phyloP scores from a whole-genome alignment of 108 stramenopile genomes.

The Chaetoceros muelleri region DNA sequence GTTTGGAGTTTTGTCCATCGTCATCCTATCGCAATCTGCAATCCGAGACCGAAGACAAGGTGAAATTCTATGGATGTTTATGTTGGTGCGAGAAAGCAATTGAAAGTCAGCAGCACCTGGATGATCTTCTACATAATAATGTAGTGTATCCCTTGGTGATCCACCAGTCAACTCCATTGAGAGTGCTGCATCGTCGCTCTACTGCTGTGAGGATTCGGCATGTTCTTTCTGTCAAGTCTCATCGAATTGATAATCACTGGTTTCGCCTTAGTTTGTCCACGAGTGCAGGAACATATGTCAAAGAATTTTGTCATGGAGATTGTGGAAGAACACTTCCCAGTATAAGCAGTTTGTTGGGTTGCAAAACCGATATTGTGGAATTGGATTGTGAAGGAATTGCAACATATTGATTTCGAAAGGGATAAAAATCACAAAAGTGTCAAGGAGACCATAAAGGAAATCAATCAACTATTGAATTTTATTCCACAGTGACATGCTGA shows the following conservation, averaged over 20 bases:
- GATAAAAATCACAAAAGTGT: too few relatives aligned
- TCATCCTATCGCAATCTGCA: constrained; percentile 44
- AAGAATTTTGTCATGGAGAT: constrained; percentile 86
- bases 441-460: too few relatives aligned
- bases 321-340: constrained; percentile 66
- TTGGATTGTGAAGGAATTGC: constrained; percentile 73
- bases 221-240: constrained; percentile 31
- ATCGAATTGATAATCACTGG: constrained; percentile 56
- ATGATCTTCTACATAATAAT: constrained; percentile 14
- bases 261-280: constrained; percentile 56
- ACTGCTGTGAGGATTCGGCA: constrained; percentile 39
- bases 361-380: constrained; percentile 61
- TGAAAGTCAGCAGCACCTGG: constrained; percentile 7
- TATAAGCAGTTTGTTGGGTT: constrained; percentile 50
- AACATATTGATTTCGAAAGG: too few relatives aligned
- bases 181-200: constrained; percentile 71
- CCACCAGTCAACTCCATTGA: constrained; percentile 63
- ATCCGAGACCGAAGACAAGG: constrained; percentile 68
- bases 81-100: constrained; percentile 50
- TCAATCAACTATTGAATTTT: too few relatives aligned
- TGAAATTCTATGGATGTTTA: constrained; percentile 71
- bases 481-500: too few relatives aligned
- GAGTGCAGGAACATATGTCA: constrained; percentile 75
- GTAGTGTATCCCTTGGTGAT: constrained; percentile 42
- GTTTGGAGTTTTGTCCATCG: constrained; percentile 30